A percentile compares a stretch with the other conserved stretches of the same genome.
Conservation (phyloP, 345 rosid species). For the Pseudoturritis turrita region DNA sequence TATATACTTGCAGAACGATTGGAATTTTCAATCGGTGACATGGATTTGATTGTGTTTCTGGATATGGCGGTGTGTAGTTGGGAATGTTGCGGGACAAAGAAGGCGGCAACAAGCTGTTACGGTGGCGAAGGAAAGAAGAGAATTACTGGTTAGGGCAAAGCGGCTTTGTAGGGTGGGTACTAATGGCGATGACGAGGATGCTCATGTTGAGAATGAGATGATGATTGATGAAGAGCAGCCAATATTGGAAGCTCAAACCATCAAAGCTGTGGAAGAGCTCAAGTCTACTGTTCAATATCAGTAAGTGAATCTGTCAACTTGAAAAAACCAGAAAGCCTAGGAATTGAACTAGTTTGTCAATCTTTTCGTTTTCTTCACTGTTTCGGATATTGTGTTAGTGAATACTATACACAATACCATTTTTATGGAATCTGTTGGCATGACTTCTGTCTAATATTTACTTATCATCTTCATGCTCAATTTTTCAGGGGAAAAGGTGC, state of each 20-base stretch:
- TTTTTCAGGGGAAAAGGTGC: conserved; percentile 76
- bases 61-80: conserved; percentile 43
- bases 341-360: not conserved
- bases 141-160: conserved; percentile 78
- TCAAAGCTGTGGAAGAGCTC: conserved; percentile 64
- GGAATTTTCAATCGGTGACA: not conserved
- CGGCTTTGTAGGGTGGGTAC: conserved; percentile 77
- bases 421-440: not conserved
- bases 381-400: not conserved
- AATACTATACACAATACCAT: not conserved
- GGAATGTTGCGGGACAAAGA: conserved; percentile 74
- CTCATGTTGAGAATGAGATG: conserved; percentile 52
- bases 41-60: conserved; percentile 19
- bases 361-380: not conserved
- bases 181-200: conserved; percentile 38
- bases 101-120: conserved; percentile 82
- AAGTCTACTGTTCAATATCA: conserved; percentile 62
- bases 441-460: not conserved
- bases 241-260: conserved; percentile 60
- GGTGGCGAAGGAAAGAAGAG: conserved; percentile 89
- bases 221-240: conserved; percentile 74
- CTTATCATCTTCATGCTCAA: conserved; percentile 7
- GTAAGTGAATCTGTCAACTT: conserved; percentile 42
- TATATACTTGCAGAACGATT: not conserved
- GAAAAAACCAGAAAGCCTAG: not conserved